phyloP scores from a whole-genome alignment of 148 eudicot genomes.

The Polygonum maritimum region DNA sequence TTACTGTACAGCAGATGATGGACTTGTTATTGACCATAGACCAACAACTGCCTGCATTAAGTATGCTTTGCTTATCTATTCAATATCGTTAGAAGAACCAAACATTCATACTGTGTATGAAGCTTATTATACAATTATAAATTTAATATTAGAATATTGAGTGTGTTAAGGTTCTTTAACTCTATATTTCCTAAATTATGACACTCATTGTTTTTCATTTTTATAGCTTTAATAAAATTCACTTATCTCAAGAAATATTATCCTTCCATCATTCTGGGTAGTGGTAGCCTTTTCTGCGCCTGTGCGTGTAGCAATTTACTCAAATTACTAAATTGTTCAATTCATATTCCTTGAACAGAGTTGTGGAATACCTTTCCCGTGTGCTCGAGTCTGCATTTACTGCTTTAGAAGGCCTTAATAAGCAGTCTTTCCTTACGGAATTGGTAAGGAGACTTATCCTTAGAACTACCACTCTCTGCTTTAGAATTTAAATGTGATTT shows the following conservation, averaged over 20 bases:
- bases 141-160: not conserved
- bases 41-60: constrained; percentile 91
- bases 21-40: constrained; percentile 84
- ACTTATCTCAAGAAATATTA: not conserved
- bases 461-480: not conserved
- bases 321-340: not conserved
- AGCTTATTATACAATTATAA: not conserved
- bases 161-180: not conserved
- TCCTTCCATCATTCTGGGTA: not conserved
- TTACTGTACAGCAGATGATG: constrained; percentile 86
- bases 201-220: not conserved
- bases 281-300: not conserved
- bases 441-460: constrained; percentile 35
- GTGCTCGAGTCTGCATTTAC: constrained; percentile 94
- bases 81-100: not conserved
- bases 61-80: constrained; percentile 19
- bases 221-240: not conserved
- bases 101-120: not conserved
- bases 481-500: no score
- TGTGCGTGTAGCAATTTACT: not conserved
- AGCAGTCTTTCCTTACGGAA: constrained; percentile 94
- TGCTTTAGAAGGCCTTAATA: constrained; percentile 92
- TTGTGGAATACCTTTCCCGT: constrained; percentile 89
- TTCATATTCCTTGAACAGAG: constrained; percentile 34
- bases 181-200: not conserved